Base-by-base conservation (phyloP, 495 filamentous ascomycete species). In the Penicillium egyptiacum region DNA sequence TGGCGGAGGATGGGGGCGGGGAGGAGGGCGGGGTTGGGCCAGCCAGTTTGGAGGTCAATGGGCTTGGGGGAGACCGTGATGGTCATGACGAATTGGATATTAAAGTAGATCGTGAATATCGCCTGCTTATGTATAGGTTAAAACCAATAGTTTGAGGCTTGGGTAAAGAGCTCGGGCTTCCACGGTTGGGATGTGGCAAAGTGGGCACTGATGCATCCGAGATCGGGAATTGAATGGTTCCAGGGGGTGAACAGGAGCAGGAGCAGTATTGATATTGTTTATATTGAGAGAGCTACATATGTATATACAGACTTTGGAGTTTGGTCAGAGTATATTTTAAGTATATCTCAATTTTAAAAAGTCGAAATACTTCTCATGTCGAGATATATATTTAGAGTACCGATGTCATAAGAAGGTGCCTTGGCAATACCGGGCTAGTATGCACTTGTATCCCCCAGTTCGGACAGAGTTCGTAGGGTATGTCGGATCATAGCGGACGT, bases 21-120 rank as follows among this genome's bases (percentile, higher is more conserved):
- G n/a, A 96, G 79, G 17, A 96, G 82, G 30, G 75, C 67, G 8
- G 88, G 80, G 54, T 84, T 79, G 4, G 90, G 90, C 85, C 86
- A 90, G 53, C 90, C 89, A 35, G 79, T 77, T 56, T 86, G 75
- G 22, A 91, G 80, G 65, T 91, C 87, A 58, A 92, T 88, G 10
- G 59, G 61, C n/a, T 44, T 50, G 43, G 44, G 28, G 22, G 57
- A 57, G 20, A 49, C 46, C 49, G 53, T 20, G 39, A 59, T 51
- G 28, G 17, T 53, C 39, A 46, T 31, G 45, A 20, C 8, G 28
- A 37, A 25, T 26, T 11, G 28, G 33, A 22, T 19, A 26, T 20
- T 11, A 35, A 33, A 14, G 30, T 14, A 30, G 28, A 30, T 14
- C 10, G 4, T 49, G 16, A 20, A 33, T 48, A 48, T 11, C n/a